Percentiles rank a stretch among this genome's conserved stretches.
Conservation (phyloP, 345 rosid species). For the Heritiera fomes region DNA sequence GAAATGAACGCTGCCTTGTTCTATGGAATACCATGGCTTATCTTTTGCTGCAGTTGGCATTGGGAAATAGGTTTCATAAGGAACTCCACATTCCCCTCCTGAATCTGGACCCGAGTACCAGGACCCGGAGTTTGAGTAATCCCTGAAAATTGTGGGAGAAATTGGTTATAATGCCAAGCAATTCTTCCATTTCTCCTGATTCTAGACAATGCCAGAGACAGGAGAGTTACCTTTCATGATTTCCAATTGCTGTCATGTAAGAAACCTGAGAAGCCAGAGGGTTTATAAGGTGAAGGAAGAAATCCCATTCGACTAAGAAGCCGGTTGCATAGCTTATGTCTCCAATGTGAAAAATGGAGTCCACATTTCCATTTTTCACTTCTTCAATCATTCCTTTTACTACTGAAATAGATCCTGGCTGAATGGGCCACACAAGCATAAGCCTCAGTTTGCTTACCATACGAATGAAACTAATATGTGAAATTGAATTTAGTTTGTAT, state of each 20-base stretch:
- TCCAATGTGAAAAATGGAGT: slow-evolving; percentile 73
- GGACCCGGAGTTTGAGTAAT: slow-evolving; percentile 48
- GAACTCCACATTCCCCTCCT: slow-evolving; percentile 73
- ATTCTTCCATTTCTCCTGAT: no score
- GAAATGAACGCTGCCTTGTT: slow-evolving; percentile 57
- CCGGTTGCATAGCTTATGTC: slow-evolving; percentile 83
- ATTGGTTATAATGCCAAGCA: no score
- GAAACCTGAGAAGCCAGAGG: slow-evolving; percentile 63
- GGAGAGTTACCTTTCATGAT: slow-evolving; percentile 56
- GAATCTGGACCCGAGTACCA: slow-evolving; percentile 50
- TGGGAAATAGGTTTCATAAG: slow-evolving; percentile 68
- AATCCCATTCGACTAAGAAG: slow-evolving; percentile 75
- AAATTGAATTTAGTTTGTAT: no score
- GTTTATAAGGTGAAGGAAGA: slow-evolving; percentile 52
- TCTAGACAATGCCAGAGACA: no score
- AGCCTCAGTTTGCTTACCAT: not conserved
- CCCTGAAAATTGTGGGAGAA: slow-evolving; percentile 26
- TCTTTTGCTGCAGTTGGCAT: slow-evolving; percentile 66
- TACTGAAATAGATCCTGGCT: slow-evolving; percentile 73
- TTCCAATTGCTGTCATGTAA: slow-evolving; percentile 79
- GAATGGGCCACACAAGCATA: not conserved
- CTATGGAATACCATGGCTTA: slow-evolving; percentile 75
- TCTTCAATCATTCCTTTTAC: slow-evolving; percentile 47
- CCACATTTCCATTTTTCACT: slow-evolving; percentile 41
- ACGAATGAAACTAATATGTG: no score